Base-by-base conservation (phyloP, 192 early-diverging fungal genomes). In the Coemansia sp. region DNA sequence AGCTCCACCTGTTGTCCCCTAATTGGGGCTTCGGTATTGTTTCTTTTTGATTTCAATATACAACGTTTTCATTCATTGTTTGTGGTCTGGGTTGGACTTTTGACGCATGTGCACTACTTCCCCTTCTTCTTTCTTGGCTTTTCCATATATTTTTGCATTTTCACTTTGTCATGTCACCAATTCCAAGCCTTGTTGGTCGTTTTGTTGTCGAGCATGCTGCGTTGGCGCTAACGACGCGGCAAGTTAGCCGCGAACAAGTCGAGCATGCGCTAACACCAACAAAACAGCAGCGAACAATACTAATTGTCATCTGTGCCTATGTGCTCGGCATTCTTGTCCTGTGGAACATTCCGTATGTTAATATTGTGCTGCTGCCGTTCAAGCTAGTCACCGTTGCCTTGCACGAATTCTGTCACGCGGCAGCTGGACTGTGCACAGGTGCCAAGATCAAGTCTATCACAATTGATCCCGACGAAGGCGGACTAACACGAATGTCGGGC, bases 401-500 rank as follows among this genome's bases (percentile, higher is more conserved):
- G 44, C 97, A 98, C 68, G 97, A 98, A 74, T 96, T 96, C 70
- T 88, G 92, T 25, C 95, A 98, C 71, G 97, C 95, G 2, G 82
- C 83, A 25, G 93, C 93, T 18, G 93, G 92, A 0, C 80, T 85
- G 36, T 85, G 86, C 60, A 97, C 95, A n/a, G 92, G 95, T 18
- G 97, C 89, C 14, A 87, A 87, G 58, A 90, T 98, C 12, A 84
- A 90, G 56, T 89, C 89, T 18, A 93, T 98, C 51, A 88, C 89
- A 18, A 86, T 98, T 49, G 90, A 98, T 62, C 94, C 96, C 5
- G 86, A 96, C 71, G 87, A 96, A 70, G 96, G 96, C 26, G 96
- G 96, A 5, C 74, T 93, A 28, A 94, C 92, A 4, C 81, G 74
- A 53, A 92, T 91, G 90, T 79, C 81, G 25, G 89, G 89, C 47